A percentile compares a stretch with the other conserved stretches of the same genome.
These are phyloP conservation scores for Sarocladiaceae sp. DNA, from an alignment of 2,329 filamentous ascomycete genomes.

Conservation along the genomic window DNA sequence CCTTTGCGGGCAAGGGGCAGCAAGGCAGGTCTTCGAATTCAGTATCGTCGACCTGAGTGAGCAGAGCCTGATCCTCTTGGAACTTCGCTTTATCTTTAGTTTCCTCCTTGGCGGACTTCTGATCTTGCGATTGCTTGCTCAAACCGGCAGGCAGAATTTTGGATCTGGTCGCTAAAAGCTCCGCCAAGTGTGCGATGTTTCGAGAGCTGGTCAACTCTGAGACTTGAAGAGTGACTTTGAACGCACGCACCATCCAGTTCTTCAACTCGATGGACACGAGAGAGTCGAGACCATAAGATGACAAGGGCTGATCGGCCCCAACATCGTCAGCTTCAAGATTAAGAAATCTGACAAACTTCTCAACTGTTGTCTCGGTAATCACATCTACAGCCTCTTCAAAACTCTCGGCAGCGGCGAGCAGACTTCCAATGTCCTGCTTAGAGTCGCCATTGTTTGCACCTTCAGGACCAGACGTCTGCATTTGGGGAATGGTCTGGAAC, in stretches of 20 bases:
- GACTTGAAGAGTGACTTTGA: constrained; percentile 21
- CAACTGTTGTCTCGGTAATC: constrained; percentile 14
- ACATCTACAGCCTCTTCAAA: constrained; percentile 16
- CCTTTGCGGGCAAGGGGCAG: background rate
- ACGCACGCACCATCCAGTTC: constrained; percentile 20
- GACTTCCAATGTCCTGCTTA: background rate
- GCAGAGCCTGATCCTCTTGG: background rate
- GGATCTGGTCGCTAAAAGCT: constrained; percentile 20
- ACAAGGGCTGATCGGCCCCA: constrained; percentile 12
- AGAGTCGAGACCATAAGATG: constrained; percentile 18
- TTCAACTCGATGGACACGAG: constrained; percentile 20
- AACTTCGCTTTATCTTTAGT: background rate
- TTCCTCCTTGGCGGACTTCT: background rate
- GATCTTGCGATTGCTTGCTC: background rate
- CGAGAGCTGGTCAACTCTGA: constrained; percentile 21
- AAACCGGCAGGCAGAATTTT: constrained; percentile 12
- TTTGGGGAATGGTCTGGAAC: constrained; percentile 14
- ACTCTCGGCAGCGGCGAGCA: constrained; percentile 10
- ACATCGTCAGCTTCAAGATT: constrained; percentile 17
- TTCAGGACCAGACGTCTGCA: background rate
- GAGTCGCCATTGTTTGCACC: background rate
- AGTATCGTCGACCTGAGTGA: no score
- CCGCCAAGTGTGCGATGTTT: constrained; percentile 21
- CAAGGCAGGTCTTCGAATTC: background rate
- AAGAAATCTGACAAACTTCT: constrained; percentile 19